Percentiles rank a stretch among this genome's conserved stretches.
Evolutionary conservation across 768 basidiomycete species (phyloP).

Genomic region (Pulveroboletus sp.): DNA sequence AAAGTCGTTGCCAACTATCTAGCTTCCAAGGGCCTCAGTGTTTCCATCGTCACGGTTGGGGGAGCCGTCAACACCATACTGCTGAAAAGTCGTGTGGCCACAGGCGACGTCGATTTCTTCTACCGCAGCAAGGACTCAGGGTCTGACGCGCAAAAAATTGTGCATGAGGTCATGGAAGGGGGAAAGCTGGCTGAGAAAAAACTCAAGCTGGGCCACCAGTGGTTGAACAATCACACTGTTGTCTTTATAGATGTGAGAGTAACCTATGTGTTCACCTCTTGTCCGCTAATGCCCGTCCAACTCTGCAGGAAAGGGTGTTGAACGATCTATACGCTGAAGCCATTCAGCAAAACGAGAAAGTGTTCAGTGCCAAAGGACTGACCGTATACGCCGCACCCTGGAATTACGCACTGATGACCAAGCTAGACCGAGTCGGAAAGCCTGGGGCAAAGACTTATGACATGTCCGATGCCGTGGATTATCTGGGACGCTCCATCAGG

Average conservation of each 20-base stretch:
- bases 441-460: constrained; percentile 7
- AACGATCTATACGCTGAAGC: background rate
- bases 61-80: constrained; percentile 6
- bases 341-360: constrained; percentile 1
- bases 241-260: constrained; percentile 8
- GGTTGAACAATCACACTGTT: constrained; percentile 11
- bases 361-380: constrained; percentile 6
- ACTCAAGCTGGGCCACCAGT: background rate
- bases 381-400: constrained; percentile 13
- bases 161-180: background rate
- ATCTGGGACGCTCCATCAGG: constrained; percentile 1
- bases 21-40: background rate
- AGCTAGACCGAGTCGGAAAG: constrained; percentile 7
- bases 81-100: constrained; percentile 1
- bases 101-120: constrained; percentile 8
- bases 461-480: constrained; percentile 7
- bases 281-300: no score
- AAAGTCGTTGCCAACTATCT: background rate
- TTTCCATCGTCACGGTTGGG: constrained; percentile 2
- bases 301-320: background rate
- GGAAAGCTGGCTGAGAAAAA: background rate
- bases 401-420: constrained; percentile 9
- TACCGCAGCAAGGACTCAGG: background rate
- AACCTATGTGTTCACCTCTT: no score
- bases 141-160: background rate